phyloP scores from a whole-genome alignment of 164 flowering plant genomes.

The Pachysandra terminalis region DNA sequence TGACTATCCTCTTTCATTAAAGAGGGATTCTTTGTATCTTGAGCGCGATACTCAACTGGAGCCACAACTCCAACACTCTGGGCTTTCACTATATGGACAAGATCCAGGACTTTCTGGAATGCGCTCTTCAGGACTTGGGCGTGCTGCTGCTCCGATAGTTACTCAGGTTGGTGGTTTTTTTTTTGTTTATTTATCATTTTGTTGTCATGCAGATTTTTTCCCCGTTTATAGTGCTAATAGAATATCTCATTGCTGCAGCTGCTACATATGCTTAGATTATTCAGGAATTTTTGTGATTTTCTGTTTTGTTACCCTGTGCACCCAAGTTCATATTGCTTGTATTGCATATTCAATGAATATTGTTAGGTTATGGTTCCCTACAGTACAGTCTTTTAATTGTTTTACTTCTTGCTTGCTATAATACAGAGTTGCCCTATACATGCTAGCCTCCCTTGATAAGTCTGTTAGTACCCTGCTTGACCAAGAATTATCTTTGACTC shows the following conservation, averaged over 20 bases:
- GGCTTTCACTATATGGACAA: conserved; percentile 59
- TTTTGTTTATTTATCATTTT: neutral
- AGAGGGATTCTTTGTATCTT: conserved; percentile 52
- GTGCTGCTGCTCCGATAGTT: conserved; percentile 64
- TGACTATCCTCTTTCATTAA: conserved; percentile 52
- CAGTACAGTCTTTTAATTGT: no score
- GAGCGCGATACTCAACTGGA: conserved; percentile 71
- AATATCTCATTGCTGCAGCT: no score
- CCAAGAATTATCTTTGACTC: neutral
- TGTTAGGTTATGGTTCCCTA: neutral
- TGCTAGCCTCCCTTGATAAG: neutral
- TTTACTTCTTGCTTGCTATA: no score
- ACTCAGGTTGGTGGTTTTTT: conserved; percentile 59
- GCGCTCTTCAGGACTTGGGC: conserved; percentile 55
- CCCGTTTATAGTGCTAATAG: no score
- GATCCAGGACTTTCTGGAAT: conserved; percentile 52
- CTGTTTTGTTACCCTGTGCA: neutral
- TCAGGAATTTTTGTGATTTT: neutral
- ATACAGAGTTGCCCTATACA: neutral
- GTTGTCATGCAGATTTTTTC: no score
- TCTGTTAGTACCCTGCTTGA: neutral
- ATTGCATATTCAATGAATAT: neutral
- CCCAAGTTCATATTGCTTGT: neutral
- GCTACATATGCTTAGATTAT: no score
- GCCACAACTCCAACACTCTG: conserved; percentile 35